Conservation (phyloP, 2,329 filamentous ascomycete genomes). For the Beauveria caledonica region DNA sequence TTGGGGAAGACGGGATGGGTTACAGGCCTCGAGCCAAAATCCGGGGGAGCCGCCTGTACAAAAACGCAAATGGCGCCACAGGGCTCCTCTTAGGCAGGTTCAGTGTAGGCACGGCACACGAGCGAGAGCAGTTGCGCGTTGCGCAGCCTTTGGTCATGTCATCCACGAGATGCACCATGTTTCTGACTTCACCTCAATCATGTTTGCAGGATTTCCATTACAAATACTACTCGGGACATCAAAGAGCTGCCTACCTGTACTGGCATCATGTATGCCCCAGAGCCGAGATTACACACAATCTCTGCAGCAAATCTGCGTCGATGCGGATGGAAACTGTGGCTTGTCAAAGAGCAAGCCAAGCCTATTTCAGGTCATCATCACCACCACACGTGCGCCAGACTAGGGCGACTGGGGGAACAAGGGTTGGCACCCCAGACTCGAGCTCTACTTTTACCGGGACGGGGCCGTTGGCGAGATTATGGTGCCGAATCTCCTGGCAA, state of each 20-base stretch:
- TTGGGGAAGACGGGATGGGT: constrained; percentile 5
- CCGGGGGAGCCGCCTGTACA: neutral
- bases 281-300: neutral
- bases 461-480: constrained; percentile 10
- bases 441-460: neutral
- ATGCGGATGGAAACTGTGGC: neutral
- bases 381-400: neutral
- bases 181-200: no score
- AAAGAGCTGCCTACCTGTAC: no score
- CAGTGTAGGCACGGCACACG: neutral
- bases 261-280: no score
- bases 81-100: neutral
- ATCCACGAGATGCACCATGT: no score
- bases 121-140: neutral
- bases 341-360: neutral
- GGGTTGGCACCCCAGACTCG: neutral
- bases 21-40: neutral
- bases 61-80: neutral
- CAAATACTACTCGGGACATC: no score
- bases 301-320: neutral
- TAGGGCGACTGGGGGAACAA: neutral
- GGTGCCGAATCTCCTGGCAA: constrained; percentile 9
- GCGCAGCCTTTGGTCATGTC: no score
- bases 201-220: no score
- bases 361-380: neutral